Conservation (phyloP, 164 flowering plant genomes). For the Chimonanthus praecox region DNA sequence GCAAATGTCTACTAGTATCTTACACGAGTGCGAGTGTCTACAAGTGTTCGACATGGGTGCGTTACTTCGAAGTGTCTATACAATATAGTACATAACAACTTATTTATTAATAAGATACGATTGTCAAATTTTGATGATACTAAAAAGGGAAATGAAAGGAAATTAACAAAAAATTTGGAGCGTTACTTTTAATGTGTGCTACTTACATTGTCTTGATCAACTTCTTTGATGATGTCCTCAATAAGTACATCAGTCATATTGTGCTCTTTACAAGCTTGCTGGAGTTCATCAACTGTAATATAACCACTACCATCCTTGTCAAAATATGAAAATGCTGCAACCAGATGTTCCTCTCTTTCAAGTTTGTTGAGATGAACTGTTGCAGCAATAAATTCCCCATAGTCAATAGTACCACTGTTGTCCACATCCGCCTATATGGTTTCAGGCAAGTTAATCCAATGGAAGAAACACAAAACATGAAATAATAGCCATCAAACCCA, state of each 20-base stretch:
- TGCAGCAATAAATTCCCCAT: constrained; percentile 93
- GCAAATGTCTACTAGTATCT: too few species aligned
- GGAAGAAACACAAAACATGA: not conserved
- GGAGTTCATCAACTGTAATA: constrained; percentile 92
- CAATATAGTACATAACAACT: too few species aligned
- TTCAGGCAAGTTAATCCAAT: constrained; percentile 7
- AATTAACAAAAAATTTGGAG: too few species aligned
- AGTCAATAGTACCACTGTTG: constrained; percentile 94
- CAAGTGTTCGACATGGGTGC: too few species aligned
- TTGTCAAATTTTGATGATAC: not conserved
- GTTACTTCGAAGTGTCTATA: too few species aligned
- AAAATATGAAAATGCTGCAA: constrained; percentile 86
- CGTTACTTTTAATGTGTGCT: not conserved
- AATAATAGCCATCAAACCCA: not conserved
- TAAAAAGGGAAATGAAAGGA: not conserved
- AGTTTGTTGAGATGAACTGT: constrained; percentile 90
- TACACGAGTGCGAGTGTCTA: too few species aligned
- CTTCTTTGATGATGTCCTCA: constrained; percentile 89
- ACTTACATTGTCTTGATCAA: constrained; percentile 95
- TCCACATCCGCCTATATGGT: constrained; percentile 87
- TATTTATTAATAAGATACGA: not conserved
- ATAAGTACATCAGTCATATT: constrained; percentile 75
- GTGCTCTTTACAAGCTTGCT: constrained; percentile 87
- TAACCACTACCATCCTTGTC: constrained; percentile 25
- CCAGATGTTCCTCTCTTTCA: constrained; percentile 95